These are phyloP conservation scores for Ceratorhiza oryzae-sativae DNA, from an alignment of 1,284 basidiomycete species.

Conservation along the genomic window DNA sequence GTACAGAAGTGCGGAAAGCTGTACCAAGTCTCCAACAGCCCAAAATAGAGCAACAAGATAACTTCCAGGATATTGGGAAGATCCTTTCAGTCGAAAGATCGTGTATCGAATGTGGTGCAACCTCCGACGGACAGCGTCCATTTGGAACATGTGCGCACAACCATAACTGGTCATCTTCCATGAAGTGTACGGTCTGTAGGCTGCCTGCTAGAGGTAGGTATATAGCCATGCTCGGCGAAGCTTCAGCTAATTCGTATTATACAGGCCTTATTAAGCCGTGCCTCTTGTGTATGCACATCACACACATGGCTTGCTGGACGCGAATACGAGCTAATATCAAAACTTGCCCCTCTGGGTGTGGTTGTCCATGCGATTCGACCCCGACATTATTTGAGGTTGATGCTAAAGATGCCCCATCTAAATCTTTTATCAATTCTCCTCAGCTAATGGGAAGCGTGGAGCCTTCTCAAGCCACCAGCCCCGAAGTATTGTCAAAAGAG, in stretches of 20 bases:
- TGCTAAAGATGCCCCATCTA: constrained; percentile 16
- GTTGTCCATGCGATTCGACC: constrained; percentile 37
- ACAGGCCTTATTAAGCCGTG: constrained; percentile 40
- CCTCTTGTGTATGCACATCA: constrained; percentile 42
- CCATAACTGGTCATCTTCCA: constrained; percentile 32
- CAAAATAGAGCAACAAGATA: constrained; percentile 10
- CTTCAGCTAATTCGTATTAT: neutral
- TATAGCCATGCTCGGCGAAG: neutral
- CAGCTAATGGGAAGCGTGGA: constrained; percentile 18
- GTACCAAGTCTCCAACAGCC: constrained; percentile 29
- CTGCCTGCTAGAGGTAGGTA: constrained; percentile 39
- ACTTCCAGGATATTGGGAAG: constrained; percentile 28
- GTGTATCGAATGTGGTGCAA: constrained; percentile 9
- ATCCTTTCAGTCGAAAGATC: neutral
- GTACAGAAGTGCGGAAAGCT: constrained; percentile 36
- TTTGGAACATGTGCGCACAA: constrained; percentile 20
- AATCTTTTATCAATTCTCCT: neutral
- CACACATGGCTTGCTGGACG: constrained; percentile 41
- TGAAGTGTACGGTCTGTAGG: constrained; percentile 41
- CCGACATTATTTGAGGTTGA: constrained; percentile 8
- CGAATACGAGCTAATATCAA: constrained; percentile 22
- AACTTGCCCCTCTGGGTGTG: constrained; percentile 42
- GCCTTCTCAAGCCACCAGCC: constrained; percentile 27
- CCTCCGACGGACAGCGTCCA: constrained; percentile 25
- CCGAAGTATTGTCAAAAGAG: constrained; percentile 9